Evolutionary conservation across 345 rosid genomes (phyloP).

Genomic region (Streptanthus diversifolius): DNA sequence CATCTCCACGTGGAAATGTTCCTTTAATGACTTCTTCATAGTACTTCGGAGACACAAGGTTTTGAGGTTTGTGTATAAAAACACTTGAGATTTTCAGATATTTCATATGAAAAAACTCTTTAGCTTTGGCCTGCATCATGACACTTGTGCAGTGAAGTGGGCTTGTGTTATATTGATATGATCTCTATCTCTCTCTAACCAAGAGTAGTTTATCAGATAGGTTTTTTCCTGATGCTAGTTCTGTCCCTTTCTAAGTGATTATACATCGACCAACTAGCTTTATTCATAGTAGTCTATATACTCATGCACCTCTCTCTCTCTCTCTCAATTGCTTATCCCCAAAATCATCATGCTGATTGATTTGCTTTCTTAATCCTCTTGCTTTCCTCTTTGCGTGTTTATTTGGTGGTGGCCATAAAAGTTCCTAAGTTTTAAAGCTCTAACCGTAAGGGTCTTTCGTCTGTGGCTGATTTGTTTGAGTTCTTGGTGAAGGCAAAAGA

Average conservation of each 20-base stretch:
- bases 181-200: not conserved
- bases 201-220: slow-evolving; percentile 19
- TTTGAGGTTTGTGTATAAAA: slow-evolving; percentile 31
- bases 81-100: slow-evolving; percentile 24
- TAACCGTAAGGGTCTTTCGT: not conserved
- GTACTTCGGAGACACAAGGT: slow-evolving; percentile 21
- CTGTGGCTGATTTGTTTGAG: not conserved
- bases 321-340: slow-evolving; percentile 13
- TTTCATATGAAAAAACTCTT: slow-evolving; percentile 24
- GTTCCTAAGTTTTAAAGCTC: slow-evolving; percentile 13
- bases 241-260: slow-evolving; percentile 36
- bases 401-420: not conserved
- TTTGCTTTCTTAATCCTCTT: not conserved
- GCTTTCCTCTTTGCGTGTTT: slow-evolving; percentile 10
- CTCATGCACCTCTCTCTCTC: slow-evolving; percentile 22
- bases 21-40: slow-evolving; percentile 34
- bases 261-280: slow-evolving; percentile 35
- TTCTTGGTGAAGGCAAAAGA: slow-evolving; percentile 18
- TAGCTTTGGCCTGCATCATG: slow-evolving; percentile 23
- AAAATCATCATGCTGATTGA: slow-evolving; percentile 7
- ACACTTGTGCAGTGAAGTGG: slow-evolving; percentile 32
- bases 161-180: slow-evolving; percentile 23
- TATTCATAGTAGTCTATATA: slow-evolving; percentile 25
- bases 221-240: slow-evolving; percentile 27
- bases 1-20: slow-evolving; percentile 35